A percentile compares a stretch with the other conserved stretches of the same genome.
phyloP scores from a whole-genome alignment of 1,139 yeast species.

The Candida tetrigidarum region DNA sequence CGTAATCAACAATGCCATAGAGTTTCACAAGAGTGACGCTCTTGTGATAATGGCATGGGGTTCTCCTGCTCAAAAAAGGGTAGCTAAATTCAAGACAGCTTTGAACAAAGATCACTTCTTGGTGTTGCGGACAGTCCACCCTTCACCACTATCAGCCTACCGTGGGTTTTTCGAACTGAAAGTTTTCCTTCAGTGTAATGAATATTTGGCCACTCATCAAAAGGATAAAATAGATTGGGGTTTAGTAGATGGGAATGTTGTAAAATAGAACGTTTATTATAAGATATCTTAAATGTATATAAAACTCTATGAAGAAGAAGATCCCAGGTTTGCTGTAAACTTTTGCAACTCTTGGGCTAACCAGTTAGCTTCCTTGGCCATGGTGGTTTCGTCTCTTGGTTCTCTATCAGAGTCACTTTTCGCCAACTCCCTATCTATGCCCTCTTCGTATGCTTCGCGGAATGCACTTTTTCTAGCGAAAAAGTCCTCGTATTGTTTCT shows the following conservation, averaged over 20 bases:
- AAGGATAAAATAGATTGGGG: conserved; percentile 69
- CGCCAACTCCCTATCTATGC: conserved; percentile 27
- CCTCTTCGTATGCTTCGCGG: conserved; percentile 12
- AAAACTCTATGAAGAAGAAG: no score
- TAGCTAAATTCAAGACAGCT: conserved; percentile 42
- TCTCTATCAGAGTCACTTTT: conserved; percentile 46
- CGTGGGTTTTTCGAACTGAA: conserved; percentile 78
- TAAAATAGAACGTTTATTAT: conserved; percentile 13
- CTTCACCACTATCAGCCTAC: conserved; percentile 90
- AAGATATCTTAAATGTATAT: not conserved
- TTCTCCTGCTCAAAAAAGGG: conserved; percentile 80
- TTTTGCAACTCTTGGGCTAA: conserved; percentile 46
- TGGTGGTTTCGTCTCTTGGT: conserved; percentile 60
- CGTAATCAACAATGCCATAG: conserved; percentile 56
- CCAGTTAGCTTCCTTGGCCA: conserved; percentile 68
- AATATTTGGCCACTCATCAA: conserved; percentile 63
- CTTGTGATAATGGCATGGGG: conserved; percentile 95
- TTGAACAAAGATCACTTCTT: conserved; percentile 38
- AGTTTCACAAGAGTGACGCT: conserved; percentile 47
- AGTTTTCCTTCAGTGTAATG: conserved; percentile 74
- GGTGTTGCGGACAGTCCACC: conserved; percentile 82
- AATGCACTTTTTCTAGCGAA: conserved; percentile 29
- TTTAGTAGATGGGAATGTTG: conserved; percentile 30
- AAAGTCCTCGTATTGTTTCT: conserved; percentile 34
- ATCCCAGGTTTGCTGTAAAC: conserved; percentile 21